Evolutionary conservation across 768 basidiomycete species (phyloP).

Genomic region (Gloeopeniophorella convolvens): DNA sequence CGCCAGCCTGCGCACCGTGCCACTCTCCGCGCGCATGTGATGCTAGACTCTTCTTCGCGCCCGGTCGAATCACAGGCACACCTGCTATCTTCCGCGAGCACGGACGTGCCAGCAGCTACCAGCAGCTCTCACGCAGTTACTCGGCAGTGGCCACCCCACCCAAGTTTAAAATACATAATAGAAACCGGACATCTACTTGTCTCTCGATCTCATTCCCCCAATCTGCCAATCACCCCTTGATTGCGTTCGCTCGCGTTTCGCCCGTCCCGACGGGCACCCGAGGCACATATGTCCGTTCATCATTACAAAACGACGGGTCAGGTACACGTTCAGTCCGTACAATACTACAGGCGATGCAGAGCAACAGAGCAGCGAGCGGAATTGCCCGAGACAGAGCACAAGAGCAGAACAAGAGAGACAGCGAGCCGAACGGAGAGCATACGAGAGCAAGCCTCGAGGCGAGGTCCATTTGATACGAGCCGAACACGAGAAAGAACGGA

Average conservation of each 20-base stretch:
- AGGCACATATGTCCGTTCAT: background rate
- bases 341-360: background rate
- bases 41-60: no score
- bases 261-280: background rate
- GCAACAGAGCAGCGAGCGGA: constrained; percentile 3
- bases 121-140: no score
- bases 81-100: no score
- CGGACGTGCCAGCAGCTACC: no score
- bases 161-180: no score
- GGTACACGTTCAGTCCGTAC: constrained; percentile 4
- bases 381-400: background rate
- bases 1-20: no score
- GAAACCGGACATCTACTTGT: constrained; percentile 55
- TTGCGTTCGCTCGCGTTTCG: background rate
- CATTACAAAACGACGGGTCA: background rate
- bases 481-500: background rate
- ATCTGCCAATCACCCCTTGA: constrained; percentile 1
- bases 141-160: no score
- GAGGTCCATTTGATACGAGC: background rate
- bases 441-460: background rate
- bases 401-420: background rate
- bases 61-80: no score
- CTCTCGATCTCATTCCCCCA: constrained; percentile 1
- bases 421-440: background rate
- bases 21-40: no score